phyloP scores from a whole-genome alignment of 2,329 filamentous ascomycete genomes.

The Beauveria pseudobassiana region DNA sequence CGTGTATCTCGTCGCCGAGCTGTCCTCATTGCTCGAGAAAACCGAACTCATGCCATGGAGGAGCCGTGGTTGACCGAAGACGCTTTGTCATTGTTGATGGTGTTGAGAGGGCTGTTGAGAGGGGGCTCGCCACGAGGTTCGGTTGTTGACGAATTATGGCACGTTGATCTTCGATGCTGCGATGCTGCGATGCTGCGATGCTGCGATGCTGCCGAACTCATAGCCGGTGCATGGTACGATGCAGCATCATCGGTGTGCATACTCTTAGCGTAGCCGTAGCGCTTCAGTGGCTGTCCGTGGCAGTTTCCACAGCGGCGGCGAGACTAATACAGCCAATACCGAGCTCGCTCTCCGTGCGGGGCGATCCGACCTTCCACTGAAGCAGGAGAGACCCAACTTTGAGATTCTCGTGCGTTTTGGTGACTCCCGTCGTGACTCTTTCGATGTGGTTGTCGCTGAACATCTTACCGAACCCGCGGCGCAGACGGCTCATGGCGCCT shows the following conservation, averaged over 20 bases:
- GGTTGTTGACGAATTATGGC: not conserved
- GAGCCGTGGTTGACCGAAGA: constrained; percentile 13
- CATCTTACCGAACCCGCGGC: constrained; percentile 55
- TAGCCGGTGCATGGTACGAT: not conserved
- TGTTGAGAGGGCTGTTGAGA: constrained; percentile 2
- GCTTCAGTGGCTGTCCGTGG: constrained; percentile 38
- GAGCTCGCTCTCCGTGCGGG: constrained; percentile 50
- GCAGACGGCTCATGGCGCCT: constrained; percentile 50
- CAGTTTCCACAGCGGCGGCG: constrained; percentile 36
- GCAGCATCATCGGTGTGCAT: constrained; percentile 10
- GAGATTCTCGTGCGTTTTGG: constrained; percentile 52
- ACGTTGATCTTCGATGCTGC: constrained; percentile 11
- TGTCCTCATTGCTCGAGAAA: not conserved
- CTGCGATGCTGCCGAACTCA: constrained; percentile 6
- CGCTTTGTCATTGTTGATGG: constrained; percentile 6
- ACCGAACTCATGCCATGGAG: constrained; percentile 10
- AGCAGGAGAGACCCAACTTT: constrained; percentile 58
- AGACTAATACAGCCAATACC: constrained; percentile 63
- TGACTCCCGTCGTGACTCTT: constrained; percentile 50
- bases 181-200: constrained; percentile 13
- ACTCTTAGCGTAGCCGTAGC: constrained; percentile 11
- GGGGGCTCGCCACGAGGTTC: not conserved
- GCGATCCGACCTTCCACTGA: constrained; percentile 55
- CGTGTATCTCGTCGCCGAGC: not conserved
- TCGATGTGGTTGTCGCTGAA: constrained; percentile 55